Conservation (phyloP, 73 alveolate genomes). For the Loxodes magnus region DNA sequence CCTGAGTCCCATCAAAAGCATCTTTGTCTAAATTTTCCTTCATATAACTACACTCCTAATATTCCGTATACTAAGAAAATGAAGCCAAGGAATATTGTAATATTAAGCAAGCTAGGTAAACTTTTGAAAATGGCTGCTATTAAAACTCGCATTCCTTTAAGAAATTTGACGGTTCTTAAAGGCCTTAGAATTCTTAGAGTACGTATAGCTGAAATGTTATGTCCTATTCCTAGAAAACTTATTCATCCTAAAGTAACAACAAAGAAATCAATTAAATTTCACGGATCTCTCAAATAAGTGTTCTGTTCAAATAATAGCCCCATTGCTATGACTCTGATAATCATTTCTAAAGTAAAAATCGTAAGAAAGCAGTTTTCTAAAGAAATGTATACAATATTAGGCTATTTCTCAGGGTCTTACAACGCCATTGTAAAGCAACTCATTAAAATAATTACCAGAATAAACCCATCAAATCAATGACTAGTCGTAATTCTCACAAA, state of each 20-base stretch:
- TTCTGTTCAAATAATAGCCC: constrained; percentile 30
- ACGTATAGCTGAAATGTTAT: constrained; percentile 30
- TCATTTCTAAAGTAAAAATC: constrained; percentile 29
- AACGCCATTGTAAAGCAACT: constrained; percentile 34
- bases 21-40: constrained; percentile 35
- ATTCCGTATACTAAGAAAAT: constrained; percentile 52
- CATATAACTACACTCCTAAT: constrained; percentile 46
- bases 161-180: constrained; percentile 48
- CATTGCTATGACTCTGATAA: constrained; percentile 28
- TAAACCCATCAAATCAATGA: constrained; percentile 42
- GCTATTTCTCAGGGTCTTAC: constrained; percentile 18
- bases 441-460: constrained; percentile 20
- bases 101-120: constrained; percentile 51
- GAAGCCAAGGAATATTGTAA: constrained; percentile 42
- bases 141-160: constrained; percentile 53
- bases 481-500: constrained; percentile 5
- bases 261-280: constrained; percentile 63
- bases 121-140: constrained; percentile 35
- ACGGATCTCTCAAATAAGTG: constrained; percentile 61
- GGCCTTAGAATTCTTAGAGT: constrained; percentile 60
- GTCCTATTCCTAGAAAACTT: background rate
- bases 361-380: constrained; percentile 21
- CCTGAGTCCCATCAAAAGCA: constrained; percentile 12
- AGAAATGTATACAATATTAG: constrained; percentile 5
- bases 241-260: constrained; percentile 62